Conservation (phyloP, 208 protist species). For the Balamuthia mandrillaris region DNA sequence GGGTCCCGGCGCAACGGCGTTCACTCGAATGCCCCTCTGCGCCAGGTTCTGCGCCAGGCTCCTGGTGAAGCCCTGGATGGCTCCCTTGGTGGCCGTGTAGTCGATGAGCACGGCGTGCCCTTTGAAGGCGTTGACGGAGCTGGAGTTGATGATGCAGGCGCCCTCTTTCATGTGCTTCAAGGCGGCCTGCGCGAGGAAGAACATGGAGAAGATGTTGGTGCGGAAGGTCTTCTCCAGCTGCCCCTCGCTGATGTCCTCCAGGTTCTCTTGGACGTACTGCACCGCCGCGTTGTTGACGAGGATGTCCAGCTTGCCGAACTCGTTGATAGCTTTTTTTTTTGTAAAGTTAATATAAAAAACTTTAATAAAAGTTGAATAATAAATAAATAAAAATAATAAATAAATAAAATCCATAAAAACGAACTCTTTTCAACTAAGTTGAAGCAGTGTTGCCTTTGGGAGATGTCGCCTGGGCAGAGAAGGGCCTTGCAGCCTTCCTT, state of each 20-base stretch:
- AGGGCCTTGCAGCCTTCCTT: constrained; percentile 51
- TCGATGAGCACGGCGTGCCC: constrained; percentile 51
- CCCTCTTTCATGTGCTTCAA: constrained; percentile 45
- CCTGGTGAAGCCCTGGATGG: constrained; percentile 59
- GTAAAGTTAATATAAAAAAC: too few species aligned
- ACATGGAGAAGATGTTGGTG: constrained; percentile 63
- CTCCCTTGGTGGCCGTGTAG: constrained; percentile 64
- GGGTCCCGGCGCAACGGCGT: constrained; percentile 64
- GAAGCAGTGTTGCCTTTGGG: constrained; percentile 41
- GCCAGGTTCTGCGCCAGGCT: constrained; percentile 51
- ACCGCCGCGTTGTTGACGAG: constrained; percentile 57
- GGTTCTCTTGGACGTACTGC: constrained; percentile 35
- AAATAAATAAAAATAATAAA: too few species aligned
- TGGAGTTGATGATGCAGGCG: constrained; percentile 62
- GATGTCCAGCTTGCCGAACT: constrained; percentile 42
- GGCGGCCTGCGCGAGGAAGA: constrained; percentile 49
- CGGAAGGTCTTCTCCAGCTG: constrained; percentile 57
- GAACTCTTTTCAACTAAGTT: constrained; percentile 41
- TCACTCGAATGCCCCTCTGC: constrained; percentile 58
- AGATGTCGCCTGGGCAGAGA: constrained; percentile 48
- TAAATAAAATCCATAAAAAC: too few species aligned
- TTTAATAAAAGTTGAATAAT: too few species aligned
- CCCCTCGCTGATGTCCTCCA: constrained; percentile 58
- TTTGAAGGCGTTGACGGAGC: constrained; percentile 45
- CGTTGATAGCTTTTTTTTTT: too few species aligned